phyloP scores from a whole-genome alignment of 805 yeast species.

The Lipomyces japonicus region DNA sequence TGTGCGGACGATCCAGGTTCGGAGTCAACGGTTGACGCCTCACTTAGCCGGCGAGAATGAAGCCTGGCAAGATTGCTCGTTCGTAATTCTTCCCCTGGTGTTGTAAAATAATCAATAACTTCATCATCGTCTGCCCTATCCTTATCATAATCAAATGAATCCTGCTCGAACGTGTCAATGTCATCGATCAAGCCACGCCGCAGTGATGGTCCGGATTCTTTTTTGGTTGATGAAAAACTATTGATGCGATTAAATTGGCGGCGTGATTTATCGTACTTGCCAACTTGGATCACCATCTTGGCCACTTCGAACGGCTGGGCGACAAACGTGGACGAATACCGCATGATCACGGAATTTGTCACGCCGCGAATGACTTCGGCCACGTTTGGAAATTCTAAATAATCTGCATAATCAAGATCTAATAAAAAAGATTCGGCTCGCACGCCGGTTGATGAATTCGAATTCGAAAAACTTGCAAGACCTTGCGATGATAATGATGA shows the following conservation, averaged over 20 bases:
- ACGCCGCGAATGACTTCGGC: slow-evolving; percentile 16
- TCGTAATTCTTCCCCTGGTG: slow-evolving; percentile 14
- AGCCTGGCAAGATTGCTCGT: no score
- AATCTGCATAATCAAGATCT: slow-evolving; percentile 31
- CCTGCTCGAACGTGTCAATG: slow-evolving; percentile 20
- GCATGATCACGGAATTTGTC: slow-evolving; percentile 42
- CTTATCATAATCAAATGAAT: no score
- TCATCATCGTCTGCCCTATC: slow-evolving; percentile 24
- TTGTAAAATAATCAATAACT: slow-evolving; percentile 27
- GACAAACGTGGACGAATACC: slow-evolving; percentile 63
- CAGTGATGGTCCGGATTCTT: slow-evolving; percentile 21
- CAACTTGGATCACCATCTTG: slow-evolving; percentile 74
- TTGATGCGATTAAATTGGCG: no score
- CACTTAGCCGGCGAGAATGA: slow-evolving; percentile 8
- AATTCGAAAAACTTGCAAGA: neutral
- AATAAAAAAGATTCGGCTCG: slow-evolving; percentile 17
- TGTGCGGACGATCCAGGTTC: neutral
- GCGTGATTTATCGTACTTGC: slow-evolving; percentile 40
- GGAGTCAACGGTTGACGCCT: slow-evolving; percentile 8
- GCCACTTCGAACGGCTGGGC: slow-evolving; percentile 89
- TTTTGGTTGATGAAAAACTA: slow-evolving; percentile 3
- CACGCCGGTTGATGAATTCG: neutral
- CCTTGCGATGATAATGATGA: neutral
- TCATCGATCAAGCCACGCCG: slow-evolving; percentile 24
- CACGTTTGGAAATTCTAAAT: slow-evolving; percentile 25